Conservation (phyloP, 139 green algal genomes). For the Mesotaenium endlicherianum region DNA sequence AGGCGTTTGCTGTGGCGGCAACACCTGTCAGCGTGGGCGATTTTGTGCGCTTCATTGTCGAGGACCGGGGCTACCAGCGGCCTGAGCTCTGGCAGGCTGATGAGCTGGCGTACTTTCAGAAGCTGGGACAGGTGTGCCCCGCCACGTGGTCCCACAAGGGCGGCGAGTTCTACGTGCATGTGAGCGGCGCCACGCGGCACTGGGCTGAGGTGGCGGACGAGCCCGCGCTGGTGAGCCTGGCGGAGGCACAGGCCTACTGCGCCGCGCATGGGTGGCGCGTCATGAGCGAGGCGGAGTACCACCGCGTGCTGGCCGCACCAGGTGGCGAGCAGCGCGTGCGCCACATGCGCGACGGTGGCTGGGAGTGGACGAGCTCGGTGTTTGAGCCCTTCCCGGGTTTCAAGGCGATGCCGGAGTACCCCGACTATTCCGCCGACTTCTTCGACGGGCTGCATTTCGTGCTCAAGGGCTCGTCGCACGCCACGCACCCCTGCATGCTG, state of each 20-base stretch:
- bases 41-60: constrained; percentile 56
- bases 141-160: constrained; percentile 56
- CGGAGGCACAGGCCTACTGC: constrained; percentile 61
- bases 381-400: constrained; percentile 63
- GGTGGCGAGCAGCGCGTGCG: neutral
- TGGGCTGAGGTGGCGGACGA: constrained; percentile 47
- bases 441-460: constrained; percentile 65
- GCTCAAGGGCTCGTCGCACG: constrained; percentile 57
- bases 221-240: constrained; percentile 54
- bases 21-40: constrained; percentile 59
- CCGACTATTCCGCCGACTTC: constrained; percentile 66
- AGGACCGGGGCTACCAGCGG: constrained; percentile 52
- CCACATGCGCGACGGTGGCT: constrained; percentile 53
- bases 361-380: constrained; percentile 63
- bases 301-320: constrained; percentile 23
- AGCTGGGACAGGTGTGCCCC: constrained; percentile 43
- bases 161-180: constrained; percentile 55
- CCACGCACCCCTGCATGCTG: constrained; percentile 55
- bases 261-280: constrained; percentile 36
- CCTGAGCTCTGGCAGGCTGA: constrained; percentile 52
- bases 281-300: constrained; percentile 65
- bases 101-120: constrained; percentile 45
- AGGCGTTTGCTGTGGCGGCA: constrained; percentile 32
- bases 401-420: constrained; percentile 55
- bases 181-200: constrained; percentile 33